Evolutionary conservation across 2,329 filamentous ascomycete species (phyloP), one percentile per base, ranked within the genome.

Genomic region (Anisogramma anomala): DNA sequence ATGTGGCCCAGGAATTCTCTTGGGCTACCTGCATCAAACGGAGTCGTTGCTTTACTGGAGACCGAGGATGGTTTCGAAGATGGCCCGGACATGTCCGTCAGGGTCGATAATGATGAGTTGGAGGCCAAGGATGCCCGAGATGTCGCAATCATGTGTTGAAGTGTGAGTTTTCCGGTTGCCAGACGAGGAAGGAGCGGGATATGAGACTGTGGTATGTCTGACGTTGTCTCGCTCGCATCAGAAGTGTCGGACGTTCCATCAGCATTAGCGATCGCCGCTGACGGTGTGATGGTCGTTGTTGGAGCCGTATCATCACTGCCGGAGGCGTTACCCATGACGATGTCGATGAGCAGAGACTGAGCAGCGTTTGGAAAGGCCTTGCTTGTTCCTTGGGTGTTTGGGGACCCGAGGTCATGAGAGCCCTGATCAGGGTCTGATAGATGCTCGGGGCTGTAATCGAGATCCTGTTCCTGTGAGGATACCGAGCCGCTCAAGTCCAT

Each of bases 31-130:
- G 58, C 49, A 41, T 75, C 72, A 43, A 71, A 59, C 33, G 74
- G 75, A 32, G 75, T 80, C 36, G 75, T 79, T 46, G 73, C 74
- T 59, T 79, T 77, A 58, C 77, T 81, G 49, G 74, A 78, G 28
- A 64, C 55, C 4, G 67, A 69, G 6, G 71, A 70, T n/a, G 65
- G 65, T 14, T 63, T 59, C 18, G 74, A 77, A 36, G 71, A 71
- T 19, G 70, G 55, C 33, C 77, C 72, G 38, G 74, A 77, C 19
- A 65, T 58, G 42, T 78, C 73, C 46, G 72, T 71, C 23, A 69
- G 49, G 43, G 58, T 62, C 14, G 71, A 71, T 15, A 68, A 59
- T 14, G 72, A 73, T 14, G 68, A 59, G n/a, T 72, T 73, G 11
- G 74, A 77, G 33, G 64, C 61, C 47, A 71, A 61, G 26, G 69